A percentile compares a stretch with the other conserved stretches of the same genome.
phyloP scores from a whole-genome alignment of 1,284 basidiomycete species.

The Apiotrichum akiyoshidainum region DNA sequence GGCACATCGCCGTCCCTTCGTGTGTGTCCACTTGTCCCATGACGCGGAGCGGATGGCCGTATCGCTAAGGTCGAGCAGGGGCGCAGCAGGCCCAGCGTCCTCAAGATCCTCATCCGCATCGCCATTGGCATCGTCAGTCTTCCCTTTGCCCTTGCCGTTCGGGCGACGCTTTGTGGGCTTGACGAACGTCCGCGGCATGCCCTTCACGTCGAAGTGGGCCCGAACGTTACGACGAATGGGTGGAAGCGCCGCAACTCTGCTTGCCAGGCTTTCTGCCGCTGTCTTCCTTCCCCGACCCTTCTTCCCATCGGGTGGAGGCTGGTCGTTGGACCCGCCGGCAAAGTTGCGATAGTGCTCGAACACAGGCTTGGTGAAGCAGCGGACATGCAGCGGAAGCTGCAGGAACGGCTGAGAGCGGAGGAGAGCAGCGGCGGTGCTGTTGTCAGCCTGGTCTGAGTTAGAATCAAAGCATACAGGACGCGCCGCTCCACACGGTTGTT shows the following conservation, averaged over 20 bases:
- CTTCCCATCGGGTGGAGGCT: background rate
- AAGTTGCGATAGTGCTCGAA: conserved; percentile 38
- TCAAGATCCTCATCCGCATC: too few species aligned
- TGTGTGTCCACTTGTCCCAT: conserved; percentile 28
- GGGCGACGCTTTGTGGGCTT: conserved; percentile 54
- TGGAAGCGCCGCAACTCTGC: conserved; percentile 12
- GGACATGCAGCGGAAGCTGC: conserved; percentile 52
- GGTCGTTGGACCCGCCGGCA: too few species aligned
- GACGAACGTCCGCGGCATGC: conserved; percentile 63
- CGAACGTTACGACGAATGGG: conserved; percentile 57
- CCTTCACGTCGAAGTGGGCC: conserved; percentile 61
- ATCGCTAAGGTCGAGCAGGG: conserved; percentile 65
- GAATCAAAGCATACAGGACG: conserved; percentile 26
- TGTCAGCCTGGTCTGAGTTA: background rate
- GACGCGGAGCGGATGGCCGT: conserved; percentile 51
- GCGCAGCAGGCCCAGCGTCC: conserved; percentile 5
- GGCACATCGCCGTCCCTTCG: conserved; percentile 51
- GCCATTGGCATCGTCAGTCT: too few species aligned
- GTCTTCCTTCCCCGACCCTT: background rate
- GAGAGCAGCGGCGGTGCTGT: conserved; percentile 42
- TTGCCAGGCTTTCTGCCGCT: background rate
- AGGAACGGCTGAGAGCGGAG: conserved; percentile 23
- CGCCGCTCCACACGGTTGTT: conserved; percentile 42
- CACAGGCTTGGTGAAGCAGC: conserved; percentile 59
- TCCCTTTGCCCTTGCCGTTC: conserved; percentile 35